Conservation (phyloP, 768 basidiomycete species). For the Boletellus ananas region DNA sequence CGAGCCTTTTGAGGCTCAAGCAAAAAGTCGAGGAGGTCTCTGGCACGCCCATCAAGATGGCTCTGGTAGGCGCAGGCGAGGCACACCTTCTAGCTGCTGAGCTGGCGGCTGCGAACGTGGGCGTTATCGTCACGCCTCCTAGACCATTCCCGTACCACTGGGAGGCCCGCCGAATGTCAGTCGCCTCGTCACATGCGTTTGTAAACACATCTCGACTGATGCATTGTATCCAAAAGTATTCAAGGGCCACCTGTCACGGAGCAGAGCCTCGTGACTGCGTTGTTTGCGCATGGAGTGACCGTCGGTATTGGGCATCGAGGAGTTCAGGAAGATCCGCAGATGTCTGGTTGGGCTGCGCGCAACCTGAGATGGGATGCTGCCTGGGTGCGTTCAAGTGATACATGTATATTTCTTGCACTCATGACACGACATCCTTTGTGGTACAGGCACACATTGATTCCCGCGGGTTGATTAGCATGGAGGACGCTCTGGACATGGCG, state of each 20-base stretch:
- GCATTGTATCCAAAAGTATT: constrained; percentile 34
- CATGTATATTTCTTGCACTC: neutral
- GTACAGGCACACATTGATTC: constrained; percentile 33
- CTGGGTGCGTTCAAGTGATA: constrained; percentile 75
- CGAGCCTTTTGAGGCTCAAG: constrained; percentile 61
- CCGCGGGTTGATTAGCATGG: constrained; percentile 37
- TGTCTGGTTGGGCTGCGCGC: constrained; percentile 80
- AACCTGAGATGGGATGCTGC: constrained; percentile 82
- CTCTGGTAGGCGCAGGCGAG: constrained; percentile 60
- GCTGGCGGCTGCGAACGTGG: constrained; percentile 53
- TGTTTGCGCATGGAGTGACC: constrained; percentile 56
- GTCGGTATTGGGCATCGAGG: constrained; percentile 52
- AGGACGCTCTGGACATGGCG: constrained; percentile 39
- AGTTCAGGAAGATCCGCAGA: constrained; percentile 52
- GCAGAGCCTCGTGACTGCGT: constrained; percentile 59
- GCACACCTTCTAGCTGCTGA: constrained; percentile 43
- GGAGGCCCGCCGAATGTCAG: constrained; percentile 65
- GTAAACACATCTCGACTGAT: neutral
- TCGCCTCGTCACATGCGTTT: neutral
- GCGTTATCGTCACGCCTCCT: constrained; percentile 63
- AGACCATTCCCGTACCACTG: constrained; percentile 64
- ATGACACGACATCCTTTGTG: neutral
- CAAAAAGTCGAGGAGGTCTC: constrained; percentile 42
- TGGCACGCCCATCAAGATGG: constrained; percentile 36
- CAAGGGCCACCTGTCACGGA: constrained; percentile 72